Evolutionary conservation across 257 asterid genomes (phyloP), one percentile per base, ranked within the genome.

Genomic region (Solanum virginianum): DNA sequence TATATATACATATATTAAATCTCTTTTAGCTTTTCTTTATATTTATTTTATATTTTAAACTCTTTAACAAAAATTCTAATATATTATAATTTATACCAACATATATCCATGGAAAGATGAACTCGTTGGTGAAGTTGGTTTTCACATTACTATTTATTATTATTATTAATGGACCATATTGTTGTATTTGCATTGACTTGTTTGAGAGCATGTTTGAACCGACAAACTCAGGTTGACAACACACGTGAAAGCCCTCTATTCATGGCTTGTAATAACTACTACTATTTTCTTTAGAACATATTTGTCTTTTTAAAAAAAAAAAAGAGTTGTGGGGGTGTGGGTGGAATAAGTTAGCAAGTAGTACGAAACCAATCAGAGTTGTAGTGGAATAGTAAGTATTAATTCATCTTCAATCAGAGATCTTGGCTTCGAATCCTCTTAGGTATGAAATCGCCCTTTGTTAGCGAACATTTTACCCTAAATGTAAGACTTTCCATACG

Each of bases 181-280:
- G 72, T 63, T 66, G n/a, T 57, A 83, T 87, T 57, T n/a, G 84
- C 74, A 85, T 84, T 89, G 89, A 90, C 88, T 88, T 88, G 90
- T 87, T 86, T 88, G 86, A 89, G 85, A 71, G 85, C 75, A 84
- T 74, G n/a, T 88, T 90, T 92, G 89, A 93, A 92, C 95, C 93
- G 93, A 90, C 92, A 89, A 68, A 83, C 87, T 89, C 88, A 88
- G 89, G 89, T 92, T 90, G 92, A 89, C 93, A 81, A 90, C 90
- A 88, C 95, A 91, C 94, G 92, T 91, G 94, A 90, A 90, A 65
- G 72, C 54, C 89, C 90, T 77, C 9, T 14, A 22, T 77, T 77
- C 82, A 51, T 77, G 63, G 16, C 2, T 36, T 26, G 6, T 29
- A 65, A 13, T 26, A 69, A 17, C 7, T 36, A 9, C 49, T 62